Evolutionary conservation across 23 red algal species (phyloP).

Genomic region (Agarophyton chilense): DNA sequence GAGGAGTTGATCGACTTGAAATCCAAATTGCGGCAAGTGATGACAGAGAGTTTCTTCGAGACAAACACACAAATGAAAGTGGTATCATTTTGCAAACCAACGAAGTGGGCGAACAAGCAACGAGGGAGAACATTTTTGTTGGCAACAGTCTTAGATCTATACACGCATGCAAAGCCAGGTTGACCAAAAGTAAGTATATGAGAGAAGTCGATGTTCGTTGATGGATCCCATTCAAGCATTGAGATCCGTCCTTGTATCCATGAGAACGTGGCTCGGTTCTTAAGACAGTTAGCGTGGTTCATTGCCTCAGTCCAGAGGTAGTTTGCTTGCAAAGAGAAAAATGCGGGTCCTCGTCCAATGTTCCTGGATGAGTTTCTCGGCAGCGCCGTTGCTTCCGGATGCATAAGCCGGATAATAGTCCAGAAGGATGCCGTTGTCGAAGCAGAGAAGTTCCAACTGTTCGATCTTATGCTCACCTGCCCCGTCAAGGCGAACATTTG

Average conservation of each 20-base stretch:
- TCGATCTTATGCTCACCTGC: conserved; percentile 16
- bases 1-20: not conserved
- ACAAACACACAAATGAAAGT: too few species aligned
- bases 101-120: not conserved
- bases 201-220: conserved; percentile 25
- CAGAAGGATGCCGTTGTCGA: not conserved
- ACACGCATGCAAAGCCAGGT: conserved; percentile 21
- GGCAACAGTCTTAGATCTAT: not conserved
- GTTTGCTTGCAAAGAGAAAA: not conserved
- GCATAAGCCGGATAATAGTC: conserved; percentile 12
- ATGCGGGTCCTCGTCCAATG: not conserved
- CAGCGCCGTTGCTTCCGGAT: not conserved
- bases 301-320: conserved; percentile 18
- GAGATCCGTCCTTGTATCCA: not conserved
- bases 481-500: not conserved
- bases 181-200: conserved; percentile 23
- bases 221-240: conserved; percentile 29
- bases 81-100: conserved; percentile 11
- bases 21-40: not conserved
- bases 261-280: not conserved
- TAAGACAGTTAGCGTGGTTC: not conserved
- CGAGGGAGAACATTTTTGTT: conserved; percentile 37
- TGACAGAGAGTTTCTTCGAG: not conserved
- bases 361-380: conserved; percentile 24
- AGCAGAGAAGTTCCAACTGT: not conserved